phyloP scores from a whole-genome alignment of 495 filamentous ascomycete genomes.

The Echria macrotheca region DNA sequence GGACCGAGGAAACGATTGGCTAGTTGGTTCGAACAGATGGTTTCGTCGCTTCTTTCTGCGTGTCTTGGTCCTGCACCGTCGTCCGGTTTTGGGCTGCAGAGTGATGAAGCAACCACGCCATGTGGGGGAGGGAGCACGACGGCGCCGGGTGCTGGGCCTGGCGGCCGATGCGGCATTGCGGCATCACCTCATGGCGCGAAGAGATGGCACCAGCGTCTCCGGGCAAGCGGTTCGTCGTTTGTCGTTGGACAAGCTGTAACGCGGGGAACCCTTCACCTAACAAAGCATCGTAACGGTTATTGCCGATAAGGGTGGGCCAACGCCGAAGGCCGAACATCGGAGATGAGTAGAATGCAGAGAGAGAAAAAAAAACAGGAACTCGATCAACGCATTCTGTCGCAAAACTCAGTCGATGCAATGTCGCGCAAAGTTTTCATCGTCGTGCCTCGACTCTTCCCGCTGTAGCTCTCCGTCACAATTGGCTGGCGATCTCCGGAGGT shows the following conservation, averaged over 20 bases:
- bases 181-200: constrained; percentile 2
- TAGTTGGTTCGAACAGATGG: too few relatives aligned
- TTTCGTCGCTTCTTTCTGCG: not conserved
- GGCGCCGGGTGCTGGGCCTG: too few relatives aligned
- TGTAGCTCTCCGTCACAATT: too few relatives aligned
- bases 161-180: not conserved
- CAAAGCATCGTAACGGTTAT: too few relatives aligned
- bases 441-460: too few relatives aligned
- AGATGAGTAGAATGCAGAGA: not conserved
- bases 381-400: too few relatives aligned
- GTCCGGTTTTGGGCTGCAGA: not conserved
- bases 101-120: not conserved
- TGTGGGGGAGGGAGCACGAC: not conserved
- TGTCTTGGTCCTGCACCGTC: not conserved
- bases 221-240: not conserved
- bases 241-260: not conserved
- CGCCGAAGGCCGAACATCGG: not conserved
- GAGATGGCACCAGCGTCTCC: not conserved
- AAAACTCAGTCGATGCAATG: too few relatives aligned
- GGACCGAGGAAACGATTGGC: too few relatives aligned
- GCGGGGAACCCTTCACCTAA: too few relatives aligned
- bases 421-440: too few relatives aligned
- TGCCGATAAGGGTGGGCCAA: not conserved
- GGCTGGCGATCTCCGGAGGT: not conserved
- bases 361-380: not conserved